Conservation (phyloP, 2,329 filamentous ascomycete genomes). For the Lachnellula occidentalis region DNA sequence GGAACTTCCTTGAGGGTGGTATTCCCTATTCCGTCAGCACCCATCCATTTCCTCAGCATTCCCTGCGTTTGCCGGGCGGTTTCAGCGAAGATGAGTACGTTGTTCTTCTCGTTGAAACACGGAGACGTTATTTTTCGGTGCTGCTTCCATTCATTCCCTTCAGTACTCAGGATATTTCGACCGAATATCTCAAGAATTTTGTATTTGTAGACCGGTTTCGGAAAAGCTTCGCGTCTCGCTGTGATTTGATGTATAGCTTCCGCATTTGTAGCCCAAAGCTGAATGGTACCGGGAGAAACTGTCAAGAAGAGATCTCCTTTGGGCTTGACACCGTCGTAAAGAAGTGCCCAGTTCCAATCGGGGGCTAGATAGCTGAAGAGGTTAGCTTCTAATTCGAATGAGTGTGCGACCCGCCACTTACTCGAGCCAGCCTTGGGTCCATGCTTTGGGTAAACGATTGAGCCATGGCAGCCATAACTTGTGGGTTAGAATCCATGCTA, state of each 20-base stretch:
- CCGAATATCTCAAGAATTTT: constrained; percentile 59
- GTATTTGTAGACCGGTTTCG: constrained; percentile 60
- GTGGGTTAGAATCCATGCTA: constrained; percentile 51
- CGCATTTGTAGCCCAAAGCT: constrained; percentile 55
- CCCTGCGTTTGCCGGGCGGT: constrained; percentile 57
- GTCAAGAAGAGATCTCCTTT: constrained; percentile 60
- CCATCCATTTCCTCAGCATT: constrained; percentile 55
- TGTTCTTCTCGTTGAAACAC: constrained; percentile 73
- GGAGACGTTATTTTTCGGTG: constrained; percentile 68
- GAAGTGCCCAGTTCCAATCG: constrained; percentile 54
- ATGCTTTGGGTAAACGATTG: constrained; percentile 46
- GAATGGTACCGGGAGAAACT: constrained; percentile 51
- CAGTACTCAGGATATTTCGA: constrained; percentile 64
- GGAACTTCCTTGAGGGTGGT: constrained; percentile 52
- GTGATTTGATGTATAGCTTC: constrained; percentile 63
- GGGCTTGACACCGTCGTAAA: constrained; percentile 52
- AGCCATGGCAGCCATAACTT: constrained; percentile 51
- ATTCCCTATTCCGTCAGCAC: constrained; percentile 35
- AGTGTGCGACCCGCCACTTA: constrained; percentile 34
- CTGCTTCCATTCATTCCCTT: constrained; percentile 63
- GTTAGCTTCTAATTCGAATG: neutral
- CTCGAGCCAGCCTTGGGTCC: constrained; percentile 55
- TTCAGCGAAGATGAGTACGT: constrained; percentile 60
- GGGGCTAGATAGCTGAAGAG: constrained; percentile 46
- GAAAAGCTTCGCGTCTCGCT: constrained; percentile 62